Evolutionary conservation across 805 yeast species (phyloP).

Genomic region (Lipomyces yamanashiensis): DNA sequence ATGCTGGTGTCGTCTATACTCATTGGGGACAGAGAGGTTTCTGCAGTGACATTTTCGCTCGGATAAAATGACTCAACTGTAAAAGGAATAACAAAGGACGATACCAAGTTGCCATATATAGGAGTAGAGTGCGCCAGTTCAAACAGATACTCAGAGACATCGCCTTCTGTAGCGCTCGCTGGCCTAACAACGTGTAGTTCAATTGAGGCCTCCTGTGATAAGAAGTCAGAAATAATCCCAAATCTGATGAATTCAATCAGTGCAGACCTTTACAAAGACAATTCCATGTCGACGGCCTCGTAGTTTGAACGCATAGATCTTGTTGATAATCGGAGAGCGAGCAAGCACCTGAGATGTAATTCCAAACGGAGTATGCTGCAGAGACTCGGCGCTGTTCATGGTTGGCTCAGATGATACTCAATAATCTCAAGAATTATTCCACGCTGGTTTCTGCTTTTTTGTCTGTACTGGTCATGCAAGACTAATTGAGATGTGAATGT

Average conservation of each 20-base stretch:
- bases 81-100: conserved; percentile 23
- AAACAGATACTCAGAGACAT: conserved; percentile 4
- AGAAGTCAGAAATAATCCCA: neutral
- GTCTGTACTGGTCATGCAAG: no score
- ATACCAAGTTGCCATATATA: conserved; percentile 12
- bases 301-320: conserved; percentile 3
- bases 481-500: no score
- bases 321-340: conserved; percentile 14
- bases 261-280: conserved; percentile 13
- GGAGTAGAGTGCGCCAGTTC: conserved; percentile 9
- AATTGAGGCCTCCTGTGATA: conserved; percentile 25
- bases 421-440: no score
- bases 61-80: conserved; percentile 2
- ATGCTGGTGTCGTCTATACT: conserved; percentile 2
- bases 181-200: conserved; percentile 10
- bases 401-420: no score
- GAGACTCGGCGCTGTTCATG: neutral
- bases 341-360: conserved; percentile 4
- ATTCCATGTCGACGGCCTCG: neutral
- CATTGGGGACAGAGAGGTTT: conserved; percentile 5
- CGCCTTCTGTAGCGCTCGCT: neutral
- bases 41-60: neutral
- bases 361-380: neutral
- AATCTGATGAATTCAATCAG: neutral
- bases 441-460: no score